A percentile compares a stretch with the other conserved stretches of the same genome.
Evolutionary conservation across 176 grass and related monocot genomes (phyloP).

Genomic region (Ensete glaucum): DNA sequence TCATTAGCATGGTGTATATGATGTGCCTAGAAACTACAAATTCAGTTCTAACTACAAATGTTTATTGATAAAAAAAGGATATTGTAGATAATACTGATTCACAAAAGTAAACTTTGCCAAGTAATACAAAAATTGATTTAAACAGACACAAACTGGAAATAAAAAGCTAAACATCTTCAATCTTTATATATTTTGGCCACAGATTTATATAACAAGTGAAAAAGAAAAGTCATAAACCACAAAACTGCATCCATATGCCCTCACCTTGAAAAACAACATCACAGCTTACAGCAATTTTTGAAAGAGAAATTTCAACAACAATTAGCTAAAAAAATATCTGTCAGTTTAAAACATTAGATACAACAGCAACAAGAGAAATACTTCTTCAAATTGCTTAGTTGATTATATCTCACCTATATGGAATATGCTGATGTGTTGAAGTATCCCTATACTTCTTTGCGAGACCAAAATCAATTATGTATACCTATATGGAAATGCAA

Average conservation of each 20-base stretch:
- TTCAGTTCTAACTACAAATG: too few species aligned
- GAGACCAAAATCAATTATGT: conserved; percentile 89
- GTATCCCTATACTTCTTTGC: conserved; percentile 85
- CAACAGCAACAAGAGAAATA: background rate
- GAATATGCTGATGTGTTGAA: conserved; percentile 68
- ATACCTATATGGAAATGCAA: conserved; percentile 40
- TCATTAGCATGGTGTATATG: too few species aligned
- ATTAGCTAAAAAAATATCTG: background rate
- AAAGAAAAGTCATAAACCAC: too few species aligned
- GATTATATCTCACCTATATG: conserved; percentile 50
- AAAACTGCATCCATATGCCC: too few species aligned
- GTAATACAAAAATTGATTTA: background rate
- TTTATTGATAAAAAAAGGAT: too few species aligned
- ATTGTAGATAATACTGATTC: background rate
- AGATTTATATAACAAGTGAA: too few species aligned
- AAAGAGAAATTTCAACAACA: background rate
- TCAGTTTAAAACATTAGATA: background rate
- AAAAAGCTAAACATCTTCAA: too few species aligned
- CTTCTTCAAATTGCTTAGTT: background rate
- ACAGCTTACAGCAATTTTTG: background rate
- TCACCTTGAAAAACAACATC: too few species aligned
- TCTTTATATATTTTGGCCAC: too few species aligned
- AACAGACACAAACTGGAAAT: too few species aligned
- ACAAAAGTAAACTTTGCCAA: background rate
- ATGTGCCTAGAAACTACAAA: too few species aligned